These are phyloP conservation scores for Lasiodiplodia sp. DNA, from an alignment of 2,329 filamentous ascomycete species.

Conservation along the genomic window DNA sequence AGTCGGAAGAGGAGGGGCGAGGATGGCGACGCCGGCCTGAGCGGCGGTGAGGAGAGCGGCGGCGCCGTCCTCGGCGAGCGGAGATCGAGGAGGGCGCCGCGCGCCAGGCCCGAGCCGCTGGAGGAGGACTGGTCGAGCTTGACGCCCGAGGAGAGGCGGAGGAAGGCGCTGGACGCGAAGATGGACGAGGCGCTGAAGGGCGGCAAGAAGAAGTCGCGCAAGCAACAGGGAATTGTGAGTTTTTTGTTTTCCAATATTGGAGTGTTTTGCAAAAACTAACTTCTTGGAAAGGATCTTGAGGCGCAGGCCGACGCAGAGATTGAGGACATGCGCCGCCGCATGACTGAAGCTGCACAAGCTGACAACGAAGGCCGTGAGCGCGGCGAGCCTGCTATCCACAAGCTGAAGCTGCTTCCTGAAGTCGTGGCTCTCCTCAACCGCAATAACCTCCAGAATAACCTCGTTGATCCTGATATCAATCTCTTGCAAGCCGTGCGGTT, in stretches of 20 bases:
- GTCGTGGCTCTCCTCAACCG: slow-evolving; percentile 89
- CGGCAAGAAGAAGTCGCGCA: slow-evolving; percentile 73
- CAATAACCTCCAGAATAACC: slow-evolving; percentile 81
- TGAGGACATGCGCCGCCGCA: slow-evolving; percentile 82
- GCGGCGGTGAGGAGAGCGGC: slow-evolving; percentile 40
- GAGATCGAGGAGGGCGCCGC: slow-evolving; percentile 56
- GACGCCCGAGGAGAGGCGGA: slow-evolving; percentile 84
- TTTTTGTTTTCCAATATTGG: not conserved
- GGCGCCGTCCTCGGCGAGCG: slow-evolving; percentile 50
- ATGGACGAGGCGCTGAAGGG: slow-evolving; percentile 91
- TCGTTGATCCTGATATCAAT: slow-evolving; percentile 94
- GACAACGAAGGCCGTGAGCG: slow-evolving; percentile 84
- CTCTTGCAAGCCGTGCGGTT: slow-evolving; percentile 94
- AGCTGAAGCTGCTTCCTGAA: slow-evolving; percentile 91
- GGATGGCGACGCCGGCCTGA: slow-evolving; percentile 39
- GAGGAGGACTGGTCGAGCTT: slow-evolving; percentile 79
- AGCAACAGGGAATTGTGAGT: slow-evolving; percentile 86
- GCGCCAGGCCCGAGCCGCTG: slow-evolving; percentile 45
- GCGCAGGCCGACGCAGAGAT: slow-evolving; percentile 90
- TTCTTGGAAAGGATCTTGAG: slow-evolving; percentile 74
- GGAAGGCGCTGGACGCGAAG: slow-evolving; percentile 82
- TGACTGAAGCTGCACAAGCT: slow-evolving; percentile 87
- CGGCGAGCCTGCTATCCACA: slow-evolving; percentile 84
- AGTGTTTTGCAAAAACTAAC: slow-evolving; percentile 34
- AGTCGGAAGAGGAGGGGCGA: slow-evolving; percentile 60